phyloP scores from a whole-genome alignment of 768 basidiomycete species.

The Mycena maculata region DNA sequence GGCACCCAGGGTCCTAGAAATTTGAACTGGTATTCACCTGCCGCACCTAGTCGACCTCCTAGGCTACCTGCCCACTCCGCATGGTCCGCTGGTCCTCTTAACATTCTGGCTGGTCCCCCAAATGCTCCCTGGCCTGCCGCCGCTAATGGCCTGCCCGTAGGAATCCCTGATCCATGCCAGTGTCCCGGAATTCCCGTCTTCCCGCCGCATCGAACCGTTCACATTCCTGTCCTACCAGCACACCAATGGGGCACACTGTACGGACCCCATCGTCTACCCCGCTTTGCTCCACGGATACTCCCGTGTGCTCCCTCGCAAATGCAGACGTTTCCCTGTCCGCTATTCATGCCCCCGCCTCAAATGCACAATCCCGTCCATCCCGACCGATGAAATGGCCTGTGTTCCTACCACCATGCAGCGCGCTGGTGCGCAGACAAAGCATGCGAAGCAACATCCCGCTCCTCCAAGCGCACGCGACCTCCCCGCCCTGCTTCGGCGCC shows the following conservation, averaged over 20 bases:
- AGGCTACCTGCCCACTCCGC: neutral
- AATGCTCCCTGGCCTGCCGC: neutral
- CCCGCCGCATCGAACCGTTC: neutral
- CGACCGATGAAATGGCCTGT: slow-evolving; percentile 1
- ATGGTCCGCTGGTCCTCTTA: neutral
- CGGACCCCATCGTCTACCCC: neutral
- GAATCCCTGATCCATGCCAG: neutral
- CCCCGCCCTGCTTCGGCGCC: slow-evolving; percentile 1
- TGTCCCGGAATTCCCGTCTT: too few species aligned
- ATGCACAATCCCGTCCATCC: neutral
- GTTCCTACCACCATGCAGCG: neutral
- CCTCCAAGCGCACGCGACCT: neutral
- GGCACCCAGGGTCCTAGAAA: too few species aligned
- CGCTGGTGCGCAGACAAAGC: neutral
- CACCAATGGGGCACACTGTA: slow-evolving; percentile 1
- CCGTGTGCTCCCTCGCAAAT: neutral
- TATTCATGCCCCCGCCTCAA: neutral
- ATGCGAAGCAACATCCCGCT: neutral
- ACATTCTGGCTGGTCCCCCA: neutral
- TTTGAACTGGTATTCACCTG: too few species aligned
- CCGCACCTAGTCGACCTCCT: neutral
- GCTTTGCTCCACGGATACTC: neutral
- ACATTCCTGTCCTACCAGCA: neutral
- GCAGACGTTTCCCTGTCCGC: neutral
- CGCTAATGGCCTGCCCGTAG: neutral